Conservation (phyloP, 1,284 basidiomycete species). For the Peniophora sp. region DNA sequence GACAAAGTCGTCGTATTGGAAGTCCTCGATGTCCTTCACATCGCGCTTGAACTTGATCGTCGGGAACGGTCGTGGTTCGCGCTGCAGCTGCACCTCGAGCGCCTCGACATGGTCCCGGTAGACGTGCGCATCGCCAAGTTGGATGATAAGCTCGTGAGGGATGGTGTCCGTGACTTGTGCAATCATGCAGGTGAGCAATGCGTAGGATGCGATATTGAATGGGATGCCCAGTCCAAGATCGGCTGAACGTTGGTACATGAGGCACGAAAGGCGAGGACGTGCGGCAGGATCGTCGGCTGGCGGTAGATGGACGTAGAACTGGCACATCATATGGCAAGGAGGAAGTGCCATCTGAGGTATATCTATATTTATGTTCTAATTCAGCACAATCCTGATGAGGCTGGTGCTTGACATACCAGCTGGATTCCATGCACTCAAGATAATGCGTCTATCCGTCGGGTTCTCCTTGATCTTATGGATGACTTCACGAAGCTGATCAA, state of each 20-base stretch:
- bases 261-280: constrained; percentile 79
- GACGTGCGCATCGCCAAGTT: constrained; percentile 95
- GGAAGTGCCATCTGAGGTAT: constrained; percentile 93
- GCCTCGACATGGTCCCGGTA: constrained; percentile 91
- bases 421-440: constrained; percentile 96
- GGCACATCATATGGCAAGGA: constrained; percentile 97
- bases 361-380: constrained; percentile 42
- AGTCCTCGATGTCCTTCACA: constrained; percentile 75
- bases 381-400: background rate
- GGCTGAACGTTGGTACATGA: constrained; percentile 98
- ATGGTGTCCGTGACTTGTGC: constrained; percentile 85
- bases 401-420: constrained; percentile 50
- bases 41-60: constrained; percentile 67
- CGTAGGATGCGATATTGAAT: constrained; percentile 98
- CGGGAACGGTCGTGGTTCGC: constrained; percentile 81
- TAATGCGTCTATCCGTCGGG: constrained; percentile 93
- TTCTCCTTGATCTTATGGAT: constrained; percentile 89
- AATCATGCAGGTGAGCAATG: constrained; percentile 94
- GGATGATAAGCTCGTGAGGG: constrained; percentile 84
- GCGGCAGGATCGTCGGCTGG: constrained; percentile 34
- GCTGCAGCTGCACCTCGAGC: constrained; percentile 71
- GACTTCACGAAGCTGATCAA: constrained; percentile 88
- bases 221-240: constrained; percentile 96
- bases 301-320: constrained; percentile 94
- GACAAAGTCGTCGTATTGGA: constrained; percentile 74